These are phyloP conservation scores for Sporobolus alterniflorus DNA, from an alignment of 202 grass and related monocot genomes.

Conservation along the genomic window DNA sequence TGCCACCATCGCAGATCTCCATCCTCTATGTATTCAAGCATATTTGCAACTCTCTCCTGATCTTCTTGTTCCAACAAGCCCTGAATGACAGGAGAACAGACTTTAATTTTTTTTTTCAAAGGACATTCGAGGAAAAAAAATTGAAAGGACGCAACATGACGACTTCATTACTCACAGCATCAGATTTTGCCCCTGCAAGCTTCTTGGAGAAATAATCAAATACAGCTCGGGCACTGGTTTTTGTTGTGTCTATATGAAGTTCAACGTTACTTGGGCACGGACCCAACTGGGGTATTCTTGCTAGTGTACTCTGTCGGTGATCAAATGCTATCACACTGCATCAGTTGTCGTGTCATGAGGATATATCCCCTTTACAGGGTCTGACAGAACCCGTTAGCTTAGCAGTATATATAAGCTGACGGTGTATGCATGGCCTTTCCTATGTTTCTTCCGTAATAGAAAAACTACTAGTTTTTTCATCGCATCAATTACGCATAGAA, in stretches of 20 bases:
- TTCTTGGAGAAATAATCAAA: constrained; percentile 80
- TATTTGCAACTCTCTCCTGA: constrained; percentile 44
- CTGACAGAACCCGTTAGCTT: too few species aligned
- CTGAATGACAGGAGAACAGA: constrained; percentile 45
- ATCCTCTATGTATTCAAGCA: constrained; percentile 82
- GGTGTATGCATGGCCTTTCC: constrained; percentile 9
- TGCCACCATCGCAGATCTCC: constrained; percentile 62
- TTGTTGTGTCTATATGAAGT: constrained; percentile 64
- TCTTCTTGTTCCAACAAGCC: constrained; percentile 51
- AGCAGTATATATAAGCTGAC: neutral
- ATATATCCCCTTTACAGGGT: neutral
- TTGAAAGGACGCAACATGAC: too few species aligned
- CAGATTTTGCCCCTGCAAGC: constrained; percentile 15
- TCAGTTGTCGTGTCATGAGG: constrained; percentile 7
- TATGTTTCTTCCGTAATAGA: constrained; percentile 20
- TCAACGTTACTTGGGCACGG: constrained; percentile 64
- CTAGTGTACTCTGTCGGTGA: constrained; percentile 66
- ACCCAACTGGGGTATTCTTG: constrained; percentile 54
- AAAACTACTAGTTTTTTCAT: constrained; percentile 6
- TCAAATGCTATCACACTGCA: constrained; percentile 89
- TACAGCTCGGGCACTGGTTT: constrained; percentile 61
- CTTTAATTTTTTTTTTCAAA: constrained; percentile 6
- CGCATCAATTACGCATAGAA: neutral
- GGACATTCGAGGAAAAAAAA: too few species aligned
- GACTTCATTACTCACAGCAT: constrained; percentile 41